Percentiles rank a stretch among this genome's conserved stretches.
These are phyloP conservation scores for Dissophora ornata DNA, from an alignment of 192 early-diverging fungal genomes.

Conservation along the genomic window DNA sequence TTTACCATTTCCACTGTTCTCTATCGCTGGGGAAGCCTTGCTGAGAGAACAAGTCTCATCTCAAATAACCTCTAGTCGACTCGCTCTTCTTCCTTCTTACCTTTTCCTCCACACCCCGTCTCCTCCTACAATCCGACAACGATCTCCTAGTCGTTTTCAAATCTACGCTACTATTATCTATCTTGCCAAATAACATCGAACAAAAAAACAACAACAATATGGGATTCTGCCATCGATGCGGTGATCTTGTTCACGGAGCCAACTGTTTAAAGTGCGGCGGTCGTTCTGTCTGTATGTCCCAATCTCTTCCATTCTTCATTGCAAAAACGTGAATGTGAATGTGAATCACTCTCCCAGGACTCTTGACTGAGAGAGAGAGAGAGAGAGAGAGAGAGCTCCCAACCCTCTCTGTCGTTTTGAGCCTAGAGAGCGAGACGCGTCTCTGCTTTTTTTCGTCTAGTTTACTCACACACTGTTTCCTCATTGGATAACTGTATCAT, in stretches of 20 bases:
- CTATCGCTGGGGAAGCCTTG: neutral
- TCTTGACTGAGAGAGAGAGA: no score
- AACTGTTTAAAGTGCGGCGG: slow-evolving; percentile 65
- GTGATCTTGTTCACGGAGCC: slow-evolving; percentile 56
- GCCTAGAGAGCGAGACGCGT: neutral
- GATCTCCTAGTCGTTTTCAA: neutral
- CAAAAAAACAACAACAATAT: slow-evolving; percentile 28
- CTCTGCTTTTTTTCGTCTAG: neutral
- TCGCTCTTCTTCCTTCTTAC: neutral
- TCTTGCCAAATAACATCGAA: neutral
- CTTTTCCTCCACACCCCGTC: neutral
- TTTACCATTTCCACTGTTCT: neutral
- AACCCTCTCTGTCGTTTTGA: neutral
- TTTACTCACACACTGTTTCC: neutral
- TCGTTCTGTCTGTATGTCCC: slow-evolving; percentile 57
- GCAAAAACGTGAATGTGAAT: neutral
- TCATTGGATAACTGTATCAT: neutral
- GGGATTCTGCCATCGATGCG: slow-evolving; percentile 67
- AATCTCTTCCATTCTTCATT: neutral
- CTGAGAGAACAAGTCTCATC: neutral
- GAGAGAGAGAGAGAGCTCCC: no score
- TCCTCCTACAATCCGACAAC: neutral
- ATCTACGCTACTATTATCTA: neutral
- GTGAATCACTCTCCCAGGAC: no score
- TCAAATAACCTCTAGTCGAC: neutral